phyloP scores from a whole-genome alignment of 306 rosid species.

The Pterocarpus macrocarpus region DNA sequence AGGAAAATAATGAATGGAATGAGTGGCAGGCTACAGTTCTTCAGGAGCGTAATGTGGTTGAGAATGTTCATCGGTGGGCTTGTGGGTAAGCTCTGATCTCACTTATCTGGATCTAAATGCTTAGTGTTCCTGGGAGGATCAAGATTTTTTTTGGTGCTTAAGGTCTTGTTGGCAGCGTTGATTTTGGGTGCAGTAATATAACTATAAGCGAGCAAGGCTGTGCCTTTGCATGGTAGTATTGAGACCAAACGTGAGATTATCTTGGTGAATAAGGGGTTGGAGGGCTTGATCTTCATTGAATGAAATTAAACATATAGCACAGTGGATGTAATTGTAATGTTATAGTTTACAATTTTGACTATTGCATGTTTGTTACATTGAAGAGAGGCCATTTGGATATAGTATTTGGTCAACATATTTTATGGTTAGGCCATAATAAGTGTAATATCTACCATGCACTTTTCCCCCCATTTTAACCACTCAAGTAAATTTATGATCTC shows the following conservation, averaged over 20 bases:
- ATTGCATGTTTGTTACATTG: background rate
- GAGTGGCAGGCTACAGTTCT: constrained; percentile 88
- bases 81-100: constrained; percentile 79
- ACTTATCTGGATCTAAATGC: constrained; percentile 36
- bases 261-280: constrained; percentile 15
- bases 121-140: constrained; percentile 12
- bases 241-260: constrained; percentile 32
- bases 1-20: constrained; percentile 89
- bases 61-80: constrained; percentile 92
- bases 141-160: background rate
- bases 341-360: background rate
- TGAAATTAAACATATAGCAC: background rate
- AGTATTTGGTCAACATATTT: constrained; percentile 18
- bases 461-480: constrained; percentile 18
- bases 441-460: constrained; percentile 7
- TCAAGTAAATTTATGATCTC: constrained; percentile 4
- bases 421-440: constrained; percentile 6
- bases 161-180: constrained; percentile 26
- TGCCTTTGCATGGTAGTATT: constrained; percentile 15
- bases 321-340: constrained; percentile 9
- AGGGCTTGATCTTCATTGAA: constrained; percentile 29
- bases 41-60: constrained; percentile 91
- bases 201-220: background rate
- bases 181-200: background rate
- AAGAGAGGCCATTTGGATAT: constrained; percentile 6